Evolutionary conservation across 2,329 filamentous ascomycete species (phyloP).

Genomic region (Aureobasidium namibiae): DNA sequence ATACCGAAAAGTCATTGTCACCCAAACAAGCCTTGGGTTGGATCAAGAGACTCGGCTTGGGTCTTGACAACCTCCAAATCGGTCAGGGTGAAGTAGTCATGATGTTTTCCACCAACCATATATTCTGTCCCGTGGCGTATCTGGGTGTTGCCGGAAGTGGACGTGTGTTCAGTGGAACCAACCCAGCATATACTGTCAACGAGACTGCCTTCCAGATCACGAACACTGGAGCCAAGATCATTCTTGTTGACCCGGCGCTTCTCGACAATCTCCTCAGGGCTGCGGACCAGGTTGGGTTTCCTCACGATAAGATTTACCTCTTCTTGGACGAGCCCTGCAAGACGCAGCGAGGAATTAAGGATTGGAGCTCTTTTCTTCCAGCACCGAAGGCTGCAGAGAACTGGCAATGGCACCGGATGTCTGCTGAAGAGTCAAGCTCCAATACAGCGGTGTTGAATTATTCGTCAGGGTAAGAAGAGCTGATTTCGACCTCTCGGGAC

Average conservation of each 20-base stretch:
- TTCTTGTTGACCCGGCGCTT: conserved; percentile 43
- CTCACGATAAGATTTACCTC: conserved; percentile 38
- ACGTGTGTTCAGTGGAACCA: conserved; percentile 48
- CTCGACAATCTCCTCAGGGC: conserved; percentile 38
- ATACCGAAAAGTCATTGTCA: conserved; percentile 38
- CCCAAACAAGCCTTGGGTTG: conserved; percentile 42
- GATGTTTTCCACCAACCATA: conserved; percentile 47
- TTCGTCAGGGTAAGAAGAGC: conserved; percentile 16
- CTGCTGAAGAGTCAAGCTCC: conserved; percentile 27
- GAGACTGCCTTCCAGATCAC: conserved; percentile 46
- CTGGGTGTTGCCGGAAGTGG: conserved; percentile 46
- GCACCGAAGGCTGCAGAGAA: conserved; percentile 17
- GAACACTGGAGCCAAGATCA: conserved; percentile 42
- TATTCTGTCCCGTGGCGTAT: conserved; percentile 48
- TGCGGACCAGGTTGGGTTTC: conserved; percentile 33
- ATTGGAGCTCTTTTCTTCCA: conserved; percentile 6
- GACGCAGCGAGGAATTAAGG: conserved; percentile 23
- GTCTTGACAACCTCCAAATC: conserved; percentile 40
- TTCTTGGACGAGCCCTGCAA: conserved; percentile 36
- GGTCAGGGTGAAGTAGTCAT: conserved; percentile 44
- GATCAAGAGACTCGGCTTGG: conserved; percentile 44
- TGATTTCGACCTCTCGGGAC: not conserved
- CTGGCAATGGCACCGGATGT: conserved; percentile 37
- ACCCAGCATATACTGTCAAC: conserved; percentile 43
- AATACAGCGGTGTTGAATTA: conserved; percentile 22